Base-by-base conservation (phyloP, 2,329 filamentous ascomycete species). In the Cladosporium halotolerans region DNA sequence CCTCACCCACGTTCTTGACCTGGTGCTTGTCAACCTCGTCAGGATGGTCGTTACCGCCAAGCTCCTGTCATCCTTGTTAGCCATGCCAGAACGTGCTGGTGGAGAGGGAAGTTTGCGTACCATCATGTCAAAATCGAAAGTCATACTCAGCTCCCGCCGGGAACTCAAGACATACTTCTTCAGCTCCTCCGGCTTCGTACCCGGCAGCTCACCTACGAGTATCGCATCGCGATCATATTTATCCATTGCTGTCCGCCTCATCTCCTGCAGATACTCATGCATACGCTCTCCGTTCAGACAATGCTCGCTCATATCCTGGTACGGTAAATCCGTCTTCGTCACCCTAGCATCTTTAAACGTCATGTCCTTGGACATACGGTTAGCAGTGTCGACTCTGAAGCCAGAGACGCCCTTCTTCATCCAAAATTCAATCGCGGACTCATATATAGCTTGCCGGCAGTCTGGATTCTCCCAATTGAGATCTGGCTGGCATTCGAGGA, bases 381-480 rank as follows among this genome's bases (percentile, higher is more conserved):
- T 66, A 9, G 63, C 58, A 8, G 56, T 60, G 38, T 65, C 63
- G 33, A 65, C 56, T 16, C 72, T 64, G 65, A 74, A 73, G 2
- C 72, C 72, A 47, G 72, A 70, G 0, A 87, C 82, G 2, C 87
- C 87, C 23, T 81, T 80, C 44, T 86, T 73, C 0, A 92, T 79
- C 88, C 88, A 93, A 66, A 90, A 92, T 2, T 46, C 50, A 57
- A 65, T 63, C 11, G 60, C 55, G 11, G 79, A 78, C 36, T 84
- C 76, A 65, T 89, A 86, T 13, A 92, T 84, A 2, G 86, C 86
- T 44, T 79, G 71, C 10, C 87, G 78, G 0, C 85, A 79, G 13
- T 79, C 80, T 0, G 78, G 75, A 52, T 86, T 88, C 63, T 91
- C 87, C 87, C 88, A 93, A 70, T 93, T 93, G 13, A 93, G 76